Conservation (phyloP, 805 yeast genomes). For the Schizosaccharomyces octosporus region DNA sequence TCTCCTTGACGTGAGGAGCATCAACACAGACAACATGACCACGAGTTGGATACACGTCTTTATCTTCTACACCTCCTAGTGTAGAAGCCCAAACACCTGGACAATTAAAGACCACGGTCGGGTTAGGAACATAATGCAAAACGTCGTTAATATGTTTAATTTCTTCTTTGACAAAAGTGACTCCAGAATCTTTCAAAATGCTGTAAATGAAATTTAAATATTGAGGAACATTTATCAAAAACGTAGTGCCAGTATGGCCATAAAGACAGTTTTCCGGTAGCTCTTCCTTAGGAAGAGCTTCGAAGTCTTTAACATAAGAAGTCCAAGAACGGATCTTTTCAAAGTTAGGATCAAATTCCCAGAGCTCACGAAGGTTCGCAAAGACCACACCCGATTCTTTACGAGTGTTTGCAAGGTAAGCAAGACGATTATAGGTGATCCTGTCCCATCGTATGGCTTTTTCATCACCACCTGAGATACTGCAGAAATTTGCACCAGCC, state of each 20-base stretch:
- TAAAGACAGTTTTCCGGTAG: constrained; percentile 28
- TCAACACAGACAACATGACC: constrained; percentile 53
- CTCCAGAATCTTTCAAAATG: constrained; percentile 24
- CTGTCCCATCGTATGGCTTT: constrained; percentile 1
- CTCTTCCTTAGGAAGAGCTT: constrained; percentile 15
- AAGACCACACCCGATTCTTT: background rate
- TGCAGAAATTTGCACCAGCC: constrained; percentile 21
- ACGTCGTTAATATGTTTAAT: constrained; percentile 26
- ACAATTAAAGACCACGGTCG: constrained; percentile 39
- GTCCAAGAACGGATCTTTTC: background rate
- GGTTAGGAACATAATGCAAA: constrained; percentile 16
- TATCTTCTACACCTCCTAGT: constrained; percentile 42
- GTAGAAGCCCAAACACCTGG: constrained; percentile 45
- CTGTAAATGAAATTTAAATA: constrained; percentile 30
- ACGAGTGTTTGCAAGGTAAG: constrained; percentile 6
- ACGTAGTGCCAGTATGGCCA: constrained; percentile 30
- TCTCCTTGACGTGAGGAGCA: constrained; percentile 6
- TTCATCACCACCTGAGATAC: background rate
- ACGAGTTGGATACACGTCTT: constrained; percentile 40
- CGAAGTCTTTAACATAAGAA: constrained; percentile 15
- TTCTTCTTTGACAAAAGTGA: constrained; percentile 20
- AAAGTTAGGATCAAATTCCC: background rate
- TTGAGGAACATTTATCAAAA: constrained; percentile 33
- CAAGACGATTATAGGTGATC: constrained; percentile 12
- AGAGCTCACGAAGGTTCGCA: background rate